phyloP scores from a whole-genome alignment of 805 yeast genomes.

The Lipomyces orientalis region DNA sequence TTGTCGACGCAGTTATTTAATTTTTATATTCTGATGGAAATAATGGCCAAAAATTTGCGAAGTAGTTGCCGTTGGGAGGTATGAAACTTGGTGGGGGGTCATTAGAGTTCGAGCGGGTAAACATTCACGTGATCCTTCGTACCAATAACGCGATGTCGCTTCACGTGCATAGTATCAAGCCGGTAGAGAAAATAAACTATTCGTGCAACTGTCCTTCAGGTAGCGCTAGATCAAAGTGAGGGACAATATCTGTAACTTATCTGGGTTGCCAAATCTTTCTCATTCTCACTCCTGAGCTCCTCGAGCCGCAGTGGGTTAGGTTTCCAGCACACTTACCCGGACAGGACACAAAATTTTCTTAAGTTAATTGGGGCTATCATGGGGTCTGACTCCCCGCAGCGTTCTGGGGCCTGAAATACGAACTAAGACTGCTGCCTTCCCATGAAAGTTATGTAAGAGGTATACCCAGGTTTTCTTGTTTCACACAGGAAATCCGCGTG shows the following conservation, averaged over 20 bases:
- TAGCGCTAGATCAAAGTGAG: too few relatives aligned
- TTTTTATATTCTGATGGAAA: neutral
- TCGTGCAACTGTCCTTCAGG: neutral
- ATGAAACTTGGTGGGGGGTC: too few relatives aligned
- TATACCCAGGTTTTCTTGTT: neutral
- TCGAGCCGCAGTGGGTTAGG: too few relatives aligned
- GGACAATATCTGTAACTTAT: too few relatives aligned
- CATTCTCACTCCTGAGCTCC: too few relatives aligned
- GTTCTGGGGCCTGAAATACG: neutral
- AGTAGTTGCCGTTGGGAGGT: neutral
- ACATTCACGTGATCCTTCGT: too few relatives aligned
- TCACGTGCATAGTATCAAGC: neutral
- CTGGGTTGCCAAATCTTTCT: too few relatives aligned
- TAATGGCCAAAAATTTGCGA: neutral
- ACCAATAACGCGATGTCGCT: too few relatives aligned
- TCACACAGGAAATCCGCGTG: neutral
- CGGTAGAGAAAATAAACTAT: neutral
- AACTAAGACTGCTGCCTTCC: neutral
- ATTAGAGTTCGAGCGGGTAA: neutral
- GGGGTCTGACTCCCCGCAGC: neutral
- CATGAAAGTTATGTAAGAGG: neutral
- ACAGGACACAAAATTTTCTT: too few relatives aligned
- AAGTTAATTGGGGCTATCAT: too few relatives aligned
- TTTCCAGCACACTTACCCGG: too few relatives aligned
- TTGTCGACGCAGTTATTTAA: neutral